These are phyloP conservation scores for Fusarium buxicola DNA, from an alignment of 2,329 filamentous ascomycete species.

Conservation along the genomic window DNA sequence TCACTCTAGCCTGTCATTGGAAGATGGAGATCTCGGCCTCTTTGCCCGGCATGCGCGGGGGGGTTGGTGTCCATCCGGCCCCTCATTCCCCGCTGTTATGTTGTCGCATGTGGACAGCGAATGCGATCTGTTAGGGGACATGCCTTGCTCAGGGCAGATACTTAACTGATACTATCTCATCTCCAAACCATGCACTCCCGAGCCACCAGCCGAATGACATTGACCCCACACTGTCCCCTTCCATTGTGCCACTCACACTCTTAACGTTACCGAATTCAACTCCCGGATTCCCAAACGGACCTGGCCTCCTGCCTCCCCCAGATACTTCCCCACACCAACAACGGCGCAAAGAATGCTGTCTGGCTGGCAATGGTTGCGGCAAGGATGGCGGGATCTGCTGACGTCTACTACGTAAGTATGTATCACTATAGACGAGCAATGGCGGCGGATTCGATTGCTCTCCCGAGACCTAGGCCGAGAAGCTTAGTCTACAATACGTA, in stretches of 20 bases:
- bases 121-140: slow-evolving; percentile 19
- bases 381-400: slow-evolving; percentile 15
- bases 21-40: slow-evolving; percentile 24
- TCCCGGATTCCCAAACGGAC: slow-evolving; percentile 46
- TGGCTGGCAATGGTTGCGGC: slow-evolving; percentile 10
- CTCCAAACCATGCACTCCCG: slow-evolving; percentile 27
- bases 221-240: slow-evolving; percentile 16
- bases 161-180: slow-evolving; percentile 19
- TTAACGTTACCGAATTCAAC: slow-evolving; percentile 47
- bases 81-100: slow-evolving; percentile 5
- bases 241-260: too few relatives aligned
- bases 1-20: slow-evolving; percentile 4
- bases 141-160: too few relatives aligned
- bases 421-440: slow-evolving; percentile 6
- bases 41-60: slow-evolving; percentile 24
- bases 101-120: not conserved
- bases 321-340: slow-evolving; percentile 40
- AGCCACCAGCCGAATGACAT: slow-evolving; percentile 38
- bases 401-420: slow-evolving; percentile 10
- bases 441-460: not conserved
- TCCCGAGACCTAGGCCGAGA: slow-evolving; percentile 12
- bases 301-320: slow-evolving; percentile 42
- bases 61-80: slow-evolving; percentile 8
- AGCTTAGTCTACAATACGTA: not conserved
- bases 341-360: not conserved